Conservation (phyloP, 805 yeast genomes). For the Zygosaccharomyces pseudorouxii region DNA sequence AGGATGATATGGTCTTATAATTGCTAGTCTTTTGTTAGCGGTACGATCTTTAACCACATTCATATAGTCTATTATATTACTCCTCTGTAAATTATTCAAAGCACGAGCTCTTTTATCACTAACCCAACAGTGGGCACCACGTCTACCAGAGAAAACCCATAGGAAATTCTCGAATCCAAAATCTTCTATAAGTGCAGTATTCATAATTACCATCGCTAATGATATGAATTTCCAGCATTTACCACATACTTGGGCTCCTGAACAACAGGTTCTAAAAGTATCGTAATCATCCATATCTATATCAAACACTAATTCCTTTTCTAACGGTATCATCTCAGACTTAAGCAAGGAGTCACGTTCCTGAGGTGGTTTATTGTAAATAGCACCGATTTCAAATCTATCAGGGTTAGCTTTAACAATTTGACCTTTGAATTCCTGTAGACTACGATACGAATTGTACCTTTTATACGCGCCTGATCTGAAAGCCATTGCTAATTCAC, state of each 20-base stretch:
- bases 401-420: conserved; percentile 74
- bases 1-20: conserved; percentile 86
- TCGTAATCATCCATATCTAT: conserved; percentile 98
- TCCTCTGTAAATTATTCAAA: conserved; percentile 67
- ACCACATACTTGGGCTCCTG: conserved; percentile 74
- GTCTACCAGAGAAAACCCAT: conserved; percentile 97
- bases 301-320: conserved; percentile 90
- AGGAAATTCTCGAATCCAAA: conserved; percentile 82
- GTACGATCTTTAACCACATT: conserved; percentile 61
- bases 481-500: conserved; percentile 92
- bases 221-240: conserved; percentile 93
- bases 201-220: conserved; percentile 74
- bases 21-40: conserved; percentile 43
- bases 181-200: conserved; percentile 69
- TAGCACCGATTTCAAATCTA: conserved; percentile 93
- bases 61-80: conserved; percentile 77
- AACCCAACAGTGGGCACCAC: conserved; percentile 99
- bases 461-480: conserved; percentile 86
- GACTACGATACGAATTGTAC: conserved; percentile 66
- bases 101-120: conserved; percentile 78
- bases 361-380: conserved; percentile 81
- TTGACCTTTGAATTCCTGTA: conserved; percentile 71
- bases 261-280: conserved; percentile 87
- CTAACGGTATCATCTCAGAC: conserved; percentile 69
- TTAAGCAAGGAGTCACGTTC: conserved; percentile 75